Conservation (phyloP, 345 rosid species). For the Citrus unshiu region DNA sequence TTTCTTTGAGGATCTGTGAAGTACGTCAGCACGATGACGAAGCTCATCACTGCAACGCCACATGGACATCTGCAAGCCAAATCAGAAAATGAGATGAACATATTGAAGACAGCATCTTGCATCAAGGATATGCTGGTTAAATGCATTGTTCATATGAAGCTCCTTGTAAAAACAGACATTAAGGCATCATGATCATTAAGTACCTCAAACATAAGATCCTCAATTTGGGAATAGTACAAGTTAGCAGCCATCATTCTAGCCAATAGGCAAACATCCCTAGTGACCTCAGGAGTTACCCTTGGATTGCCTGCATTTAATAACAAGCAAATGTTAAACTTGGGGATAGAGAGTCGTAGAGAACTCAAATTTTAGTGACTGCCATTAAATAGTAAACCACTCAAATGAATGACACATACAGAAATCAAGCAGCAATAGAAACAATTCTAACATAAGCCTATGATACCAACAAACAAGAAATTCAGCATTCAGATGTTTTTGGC, state of each 20-base stretch:
- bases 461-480: background rate
- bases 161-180: conserved; percentile 1
- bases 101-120: background rate
- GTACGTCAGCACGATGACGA: conserved; percentile 65
- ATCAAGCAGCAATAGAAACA: background rate
- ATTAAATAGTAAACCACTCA: background rate
- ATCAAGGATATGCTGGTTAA: background rate
- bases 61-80: conserved; percentile 80
- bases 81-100: background rate
- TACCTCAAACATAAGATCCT: conserved; percentile 99
- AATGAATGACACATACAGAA: background rate
- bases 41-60: conserved; percentile 99
- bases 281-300: conserved; percentile 98
- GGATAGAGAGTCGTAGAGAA: background rate
- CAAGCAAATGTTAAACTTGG: background rate
- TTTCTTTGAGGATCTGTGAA: conserved; percentile 71
- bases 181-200: background rate
- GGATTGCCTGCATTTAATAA: conserved; percentile 69
- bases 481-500: background rate
- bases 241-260: conserved; percentile 99
- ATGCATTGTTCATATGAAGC: background rate
- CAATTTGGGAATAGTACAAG: conserved; percentile 85
- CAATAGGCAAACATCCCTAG: conserved; percentile 95
- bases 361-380: background rate
- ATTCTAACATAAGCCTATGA: background rate